Evolutionary conservation across 2,329 filamentous ascomycete genomes (phyloP).

Genomic region (Aureobasidium sp.): DNA sequence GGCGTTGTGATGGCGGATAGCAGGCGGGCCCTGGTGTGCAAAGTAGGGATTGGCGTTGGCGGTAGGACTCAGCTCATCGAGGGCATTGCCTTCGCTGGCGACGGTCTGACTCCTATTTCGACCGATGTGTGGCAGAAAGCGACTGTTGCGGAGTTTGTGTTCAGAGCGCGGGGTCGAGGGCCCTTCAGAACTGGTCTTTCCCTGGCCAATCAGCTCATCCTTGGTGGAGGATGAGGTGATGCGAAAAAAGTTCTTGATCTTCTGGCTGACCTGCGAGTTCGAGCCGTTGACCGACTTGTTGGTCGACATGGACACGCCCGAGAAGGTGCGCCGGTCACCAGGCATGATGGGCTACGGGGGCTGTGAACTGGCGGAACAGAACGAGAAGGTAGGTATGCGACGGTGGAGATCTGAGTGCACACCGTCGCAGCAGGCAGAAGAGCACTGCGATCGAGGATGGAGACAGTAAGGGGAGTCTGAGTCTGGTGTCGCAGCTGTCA

Average conservation of each 20-base stretch:
- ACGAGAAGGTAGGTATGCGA: background rate
- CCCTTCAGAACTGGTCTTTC: conserved; percentile 30
- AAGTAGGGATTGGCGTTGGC: conserved; percentile 97
- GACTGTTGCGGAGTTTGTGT: conserved; percentile 69
- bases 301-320: conserved; percentile 33
- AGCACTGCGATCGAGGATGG: background rate
- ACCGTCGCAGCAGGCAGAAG: conserved; percentile 4
- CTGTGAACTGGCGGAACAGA: background rate
- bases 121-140: conserved; percentile 81
- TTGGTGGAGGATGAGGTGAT: conserved; percentile 47
- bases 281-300: conserved; percentile 44
- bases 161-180: conserved; percentile 48
- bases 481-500: background rate
- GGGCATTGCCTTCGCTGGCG: conserved; percentile 82
- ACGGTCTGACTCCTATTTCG: conserved; percentile 85
- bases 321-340: conserved; percentile 43
- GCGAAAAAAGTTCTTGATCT: conserved; percentile 64
- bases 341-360: conserved; percentile 26
- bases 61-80: conserved; percentile 90
- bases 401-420: background rate
- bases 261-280: conserved; percentile 52
- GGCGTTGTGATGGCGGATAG: conserved; percentile 89
- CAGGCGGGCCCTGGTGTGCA: conserved; percentile 88
- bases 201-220: conserved; percentile 31
- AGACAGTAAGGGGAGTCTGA: background rate